phyloP scores from a whole-genome alignment of 495 filamentous ascomycete species.

The Hapsidospora chrysogenum region DNA sequence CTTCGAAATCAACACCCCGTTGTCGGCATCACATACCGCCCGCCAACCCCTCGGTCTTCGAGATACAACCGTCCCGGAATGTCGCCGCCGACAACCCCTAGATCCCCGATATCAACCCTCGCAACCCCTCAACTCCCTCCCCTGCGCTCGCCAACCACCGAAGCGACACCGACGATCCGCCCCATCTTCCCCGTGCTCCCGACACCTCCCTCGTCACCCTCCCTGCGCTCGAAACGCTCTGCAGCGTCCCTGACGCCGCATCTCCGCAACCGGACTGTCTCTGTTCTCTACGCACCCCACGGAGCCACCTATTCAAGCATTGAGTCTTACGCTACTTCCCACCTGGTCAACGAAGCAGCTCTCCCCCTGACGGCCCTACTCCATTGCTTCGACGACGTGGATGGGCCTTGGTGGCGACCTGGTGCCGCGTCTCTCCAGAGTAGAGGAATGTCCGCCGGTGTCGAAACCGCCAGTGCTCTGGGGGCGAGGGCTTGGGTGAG shows the following conservation, averaged over 20 bases:
- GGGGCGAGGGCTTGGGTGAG: slow-evolving; percentile 42
- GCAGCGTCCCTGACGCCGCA: slow-evolving; percentile 8
- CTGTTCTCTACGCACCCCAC: slow-evolving; percentile 44
- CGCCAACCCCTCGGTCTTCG: slow-evolving; percentile 16
- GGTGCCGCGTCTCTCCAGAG: slow-evolving; percentile 35
- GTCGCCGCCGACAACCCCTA: slow-evolving; percentile 17
- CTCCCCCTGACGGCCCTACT: slow-evolving; percentile 45
- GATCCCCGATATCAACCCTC: slow-evolving; percentile 7
- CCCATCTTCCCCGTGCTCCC: not conserved
- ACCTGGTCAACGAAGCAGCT: slow-evolving; percentile 38
- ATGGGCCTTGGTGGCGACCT: slow-evolving; percentile 49
- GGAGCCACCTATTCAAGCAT: slow-evolving; percentile 33
- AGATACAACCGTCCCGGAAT: not conserved
- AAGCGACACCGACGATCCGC: slow-evolving; percentile 8
- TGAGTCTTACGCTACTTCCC: slow-evolving; percentile 32
- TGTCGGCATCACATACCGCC: slow-evolving; percentile 52
- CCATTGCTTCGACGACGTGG: slow-evolving; percentile 42
- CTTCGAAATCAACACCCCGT: slow-evolving; percentile 45
- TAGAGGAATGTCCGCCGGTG: slow-evolving; percentile 35
- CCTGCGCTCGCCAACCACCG: slow-evolving; percentile 22
- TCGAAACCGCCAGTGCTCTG: slow-evolving; percentile 36
- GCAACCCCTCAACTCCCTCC: slow-evolving; percentile 3
- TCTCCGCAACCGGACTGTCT: slow-evolving; percentile 19
- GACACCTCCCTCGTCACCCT: slow-evolving; percentile 9
- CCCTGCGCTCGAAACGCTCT: slow-evolving; percentile 15